Evolutionary conservation across 2,329 filamentous ascomycete species (phyloP), one percentile per base, ranked within the genome.

Genomic region (Paramyrothecium roridum): DNA sequence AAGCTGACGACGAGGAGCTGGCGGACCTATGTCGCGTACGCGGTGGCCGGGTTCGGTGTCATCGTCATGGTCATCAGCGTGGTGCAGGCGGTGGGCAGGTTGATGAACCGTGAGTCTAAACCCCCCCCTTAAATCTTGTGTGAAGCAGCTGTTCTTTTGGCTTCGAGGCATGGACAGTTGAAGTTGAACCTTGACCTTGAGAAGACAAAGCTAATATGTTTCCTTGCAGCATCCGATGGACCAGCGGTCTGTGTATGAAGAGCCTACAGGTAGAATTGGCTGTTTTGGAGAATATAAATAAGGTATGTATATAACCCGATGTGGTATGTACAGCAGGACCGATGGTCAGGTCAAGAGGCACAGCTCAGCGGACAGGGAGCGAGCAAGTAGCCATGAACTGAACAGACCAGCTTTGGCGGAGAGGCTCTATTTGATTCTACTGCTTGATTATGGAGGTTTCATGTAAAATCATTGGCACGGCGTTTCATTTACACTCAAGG

Each of bases 1-100:
- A 96, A 96, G 75, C 78, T 99, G 57, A 93, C 90, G 62, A 92
- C 86, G 56, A 78, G 86, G 62, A 87, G 84, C 66, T 89, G 87
- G 80, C 87, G 83, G 70, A 91, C 88, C 19, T 87, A 86, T 58
- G 82, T 91, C 57, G 87, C 90, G 13, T 84, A 85, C 23, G 85
- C 81, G 49, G 79, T 85, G n/a, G 90, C 93, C 56, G 84, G 73
- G 13, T 97, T 97, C 78, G 93, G 93, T 4, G 78, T 82, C 53
- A 75, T 80, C 3, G 93, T 96, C 55, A 91, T 97, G 88, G 80
- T 78, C 13, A 93, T 96, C 48, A 93, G 88, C 67, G 73, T 96
- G 59, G 67, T 92, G 48, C 86, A 91, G 74, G 87, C 89, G 1
- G 75, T 89, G 54, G 76, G 77, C 16, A 92, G 93, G 74, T 86